Evolutionary conservation across 192 early-diverging fungal species (phyloP), one percentile per base, ranked within the genome.

Genomic region (Backusella westeae): DNA sequence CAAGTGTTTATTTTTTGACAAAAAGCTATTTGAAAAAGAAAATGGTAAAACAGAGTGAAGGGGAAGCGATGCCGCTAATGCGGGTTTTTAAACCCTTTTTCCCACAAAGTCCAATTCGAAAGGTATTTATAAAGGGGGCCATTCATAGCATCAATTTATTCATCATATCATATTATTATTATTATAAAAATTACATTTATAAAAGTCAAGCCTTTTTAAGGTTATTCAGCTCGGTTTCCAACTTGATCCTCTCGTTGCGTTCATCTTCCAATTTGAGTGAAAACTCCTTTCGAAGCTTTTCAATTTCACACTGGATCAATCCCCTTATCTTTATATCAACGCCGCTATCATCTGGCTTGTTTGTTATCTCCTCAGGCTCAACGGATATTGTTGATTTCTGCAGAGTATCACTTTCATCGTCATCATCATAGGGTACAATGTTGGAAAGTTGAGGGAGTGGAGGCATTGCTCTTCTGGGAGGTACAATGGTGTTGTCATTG

Each of bases 251-350:
- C 6, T 76, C 38, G 12, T 19, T n/a, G 9, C 80, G 69, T 41
- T 81, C 80, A 1, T 68, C 42, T n/a, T 76, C 72, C 34, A 81
- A 71, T 46, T 53, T 44, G 10, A 26, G 14, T 46, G 59, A 36
- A 74, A 81, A 81, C 34, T 77, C 76, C 5, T 73, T 23, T 4
- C 72, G 71, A 36, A 81, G 46, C 26, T 73, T 69, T 21, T 74
- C 80, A 7, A 81, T 41, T 66, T 77, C 80, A 10, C 34, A 5
- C 9, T 56, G 38, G 14, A 81, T 38, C 17, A n/a, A 73, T 29
- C 49, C 17, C 17, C 53, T 36, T 5, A 80, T 35, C 1, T 66
- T 67, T 23, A 19, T 21, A 41, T 80, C 78, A 41, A 75, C 34
- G 0, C n/a, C 65, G 4, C 7, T 29, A 3, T 29, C 56, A 29